Conservation (phyloP, 2,329 filamentous ascomycete species). For the Phaeosphaeria sp. region DNA sequence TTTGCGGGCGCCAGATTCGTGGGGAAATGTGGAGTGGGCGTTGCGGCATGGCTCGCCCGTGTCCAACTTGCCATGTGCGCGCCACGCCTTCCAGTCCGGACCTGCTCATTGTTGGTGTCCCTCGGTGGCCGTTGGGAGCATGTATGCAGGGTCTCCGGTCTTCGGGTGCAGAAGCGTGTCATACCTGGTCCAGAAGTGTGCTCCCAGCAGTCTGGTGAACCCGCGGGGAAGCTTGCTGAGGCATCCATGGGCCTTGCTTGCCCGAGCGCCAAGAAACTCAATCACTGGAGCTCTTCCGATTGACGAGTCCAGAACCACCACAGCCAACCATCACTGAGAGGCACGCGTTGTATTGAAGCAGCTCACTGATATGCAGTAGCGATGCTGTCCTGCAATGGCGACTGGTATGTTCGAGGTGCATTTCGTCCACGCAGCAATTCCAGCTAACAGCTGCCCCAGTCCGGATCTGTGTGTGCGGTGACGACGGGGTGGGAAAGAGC, state of each 20-base stretch:
- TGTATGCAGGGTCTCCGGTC: not conserved
- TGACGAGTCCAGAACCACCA: not conserved
- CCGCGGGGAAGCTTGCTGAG: constrained; percentile 4
- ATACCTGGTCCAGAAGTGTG: not conserved
- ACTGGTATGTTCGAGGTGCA: constrained; percentile 28
- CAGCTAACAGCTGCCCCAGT: constrained; percentile 57
- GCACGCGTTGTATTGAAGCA: not conserved
- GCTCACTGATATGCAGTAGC: constrained; percentile 16
- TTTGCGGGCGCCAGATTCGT: not conserved
- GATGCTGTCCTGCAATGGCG: constrained; percentile 32
- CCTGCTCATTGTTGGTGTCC: not conserved
- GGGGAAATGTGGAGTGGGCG: constrained; percentile 7
- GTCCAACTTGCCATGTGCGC: not conserved
- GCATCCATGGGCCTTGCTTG: not conserved
- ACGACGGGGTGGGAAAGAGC: constrained; percentile 71
- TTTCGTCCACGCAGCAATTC: not conserved
- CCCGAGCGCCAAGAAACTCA: not conserved
- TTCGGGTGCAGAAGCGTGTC: not conserved
- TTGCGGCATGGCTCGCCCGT: constrained; percentile 1
- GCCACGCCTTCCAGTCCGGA: not conserved
- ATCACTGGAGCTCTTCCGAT: not conserved
- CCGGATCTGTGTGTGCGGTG: constrained; percentile 93
- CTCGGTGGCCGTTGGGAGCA: not conserved
- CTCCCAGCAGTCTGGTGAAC: constrained; percentile 1
- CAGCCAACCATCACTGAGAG: not conserved